These are phyloP conservation scores for Kregervanrija delftensis DNA, from an alignment of 805 yeast species.

Conservation along the genomic window DNA sequence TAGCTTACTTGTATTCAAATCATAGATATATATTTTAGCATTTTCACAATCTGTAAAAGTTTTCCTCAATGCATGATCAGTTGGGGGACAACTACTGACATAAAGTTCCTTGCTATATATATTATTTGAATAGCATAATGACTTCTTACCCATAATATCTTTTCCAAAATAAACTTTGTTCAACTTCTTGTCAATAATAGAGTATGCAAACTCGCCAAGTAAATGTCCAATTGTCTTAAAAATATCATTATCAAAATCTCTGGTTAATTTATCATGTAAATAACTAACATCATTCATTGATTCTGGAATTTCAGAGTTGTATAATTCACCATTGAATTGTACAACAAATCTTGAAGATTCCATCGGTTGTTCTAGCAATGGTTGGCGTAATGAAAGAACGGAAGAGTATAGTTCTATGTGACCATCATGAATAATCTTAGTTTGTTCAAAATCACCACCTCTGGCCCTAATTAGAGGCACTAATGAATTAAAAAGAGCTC, in stretches of 20 bases:
- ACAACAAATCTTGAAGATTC: slow-evolving; percentile 33
- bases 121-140: slow-evolving; percentile 43
- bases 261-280: slow-evolving; percentile 32
- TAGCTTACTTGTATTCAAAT: slow-evolving; percentile 20
- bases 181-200: slow-evolving; percentile 37
- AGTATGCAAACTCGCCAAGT: slow-evolving; percentile 81
- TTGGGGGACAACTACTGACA: slow-evolving; percentile 43
- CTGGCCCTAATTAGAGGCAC: slow-evolving; percentile 44
- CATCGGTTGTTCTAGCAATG: slow-evolving; percentile 73
- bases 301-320: slow-evolving; percentile 45
- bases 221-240: slow-evolving; percentile 35
- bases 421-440: slow-evolving; percentile 15
- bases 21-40: slow-evolving; percentile 42
- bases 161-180: slow-evolving; percentile 66
- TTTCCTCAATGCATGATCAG: slow-evolving; percentile 16
- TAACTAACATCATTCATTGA: slow-evolving; percentile 57
- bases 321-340: slow-evolving; percentile 90
- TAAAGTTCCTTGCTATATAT: slow-evolving; percentile 28
- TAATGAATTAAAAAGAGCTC: slow-evolving; percentile 27
- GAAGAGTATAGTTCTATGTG: slow-evolving; percentile 51
- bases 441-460: slow-evolving; percentile 55
- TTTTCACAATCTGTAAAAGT: slow-evolving; percentile 49
- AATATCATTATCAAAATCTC: slow-evolving; percentile 28
- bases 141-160: slow-evolving; percentile 76
- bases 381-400: slow-evolving; percentile 72